phyloP scores from a whole-genome alignment of 2,329 filamentous ascomycete species.

The Pseudocercospora crystallina region DNA sequence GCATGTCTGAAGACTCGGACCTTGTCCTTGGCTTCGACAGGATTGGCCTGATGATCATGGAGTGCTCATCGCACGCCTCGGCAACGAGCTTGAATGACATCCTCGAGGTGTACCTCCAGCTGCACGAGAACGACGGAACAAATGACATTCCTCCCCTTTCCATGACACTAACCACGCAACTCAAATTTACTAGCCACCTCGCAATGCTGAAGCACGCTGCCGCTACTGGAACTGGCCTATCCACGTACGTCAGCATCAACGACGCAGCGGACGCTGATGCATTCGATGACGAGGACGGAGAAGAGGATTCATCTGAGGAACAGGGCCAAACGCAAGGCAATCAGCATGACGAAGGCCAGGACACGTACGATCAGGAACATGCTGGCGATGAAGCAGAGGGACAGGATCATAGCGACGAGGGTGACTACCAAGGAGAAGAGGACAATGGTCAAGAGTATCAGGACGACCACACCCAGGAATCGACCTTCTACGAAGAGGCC shows the following conservation, averaged over 20 bases:
- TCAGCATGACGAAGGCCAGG: constrained; percentile 5
- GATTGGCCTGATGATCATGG: constrained; percentile 57
- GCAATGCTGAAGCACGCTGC: constrained; percentile 53
- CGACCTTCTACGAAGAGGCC: constrained; percentile 7
- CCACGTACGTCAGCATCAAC: constrained; percentile 41
- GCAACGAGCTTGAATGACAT: constrained; percentile 57
- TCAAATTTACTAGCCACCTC: constrained; percentile 55
- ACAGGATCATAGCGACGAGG: constrained; percentile 6
- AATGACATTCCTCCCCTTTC: constrained; percentile 56
- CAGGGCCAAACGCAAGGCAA: constrained; percentile 8
- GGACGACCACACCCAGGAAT: constrained; percentile 1
- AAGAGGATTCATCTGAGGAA: constrained; percentile 6
- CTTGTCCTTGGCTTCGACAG: constrained; percentile 56
- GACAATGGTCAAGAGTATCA: constrained; percentile 9
- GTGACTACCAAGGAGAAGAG: constrained; percentile 12
- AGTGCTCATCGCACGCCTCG: constrained; percentile 52
- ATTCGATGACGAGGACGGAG: constrained; percentile 17
- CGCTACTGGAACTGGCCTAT: constrained; percentile 58
- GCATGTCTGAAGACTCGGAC: constrained; percentile 56
- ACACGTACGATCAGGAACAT: background rate
- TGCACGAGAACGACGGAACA: constrained; percentile 60
- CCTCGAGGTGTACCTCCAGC: constrained; percentile 57
- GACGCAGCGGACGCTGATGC: constrained; percentile 20
- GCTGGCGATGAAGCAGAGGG: constrained; percentile 5
- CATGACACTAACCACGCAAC: constrained; percentile 55